Evolutionary conservation across 805 yeast species (phyloP).

Genomic region (Schwanniomyces polymorphus): DNA sequence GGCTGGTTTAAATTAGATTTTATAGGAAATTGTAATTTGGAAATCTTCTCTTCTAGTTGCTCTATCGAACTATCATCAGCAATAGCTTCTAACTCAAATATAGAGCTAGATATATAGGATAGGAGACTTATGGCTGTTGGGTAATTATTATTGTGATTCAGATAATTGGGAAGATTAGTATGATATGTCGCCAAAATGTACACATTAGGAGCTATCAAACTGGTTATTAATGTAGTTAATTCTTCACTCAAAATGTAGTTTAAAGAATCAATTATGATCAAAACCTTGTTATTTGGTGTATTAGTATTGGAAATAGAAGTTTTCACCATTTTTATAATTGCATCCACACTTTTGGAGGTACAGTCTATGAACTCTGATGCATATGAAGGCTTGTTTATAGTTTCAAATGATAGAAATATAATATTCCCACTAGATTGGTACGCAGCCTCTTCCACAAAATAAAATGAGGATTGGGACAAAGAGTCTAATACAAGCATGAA

Average conservation of each 20-base stretch:
- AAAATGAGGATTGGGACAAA: constrained; percentile 62
- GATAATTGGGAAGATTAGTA: constrained; percentile 38
- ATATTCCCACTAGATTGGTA: constrained; percentile 40
- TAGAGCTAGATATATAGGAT: constrained; percentile 71
- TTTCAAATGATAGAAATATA: constrained; percentile 68
- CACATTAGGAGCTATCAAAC: constrained; percentile 36
- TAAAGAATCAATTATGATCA: constrained; percentile 66
- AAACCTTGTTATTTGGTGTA: constrained; percentile 22
- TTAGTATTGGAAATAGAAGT: neutral
- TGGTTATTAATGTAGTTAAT: constrained; percentile 51
- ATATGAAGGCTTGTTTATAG: constrained; percentile 51
- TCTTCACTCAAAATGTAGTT: constrained; percentile 52
- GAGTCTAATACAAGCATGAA: constrained; percentile 70
- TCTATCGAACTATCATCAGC: constrained; percentile 43
- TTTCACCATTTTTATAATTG: constrained; percentile 20
- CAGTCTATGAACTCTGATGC: constrained; percentile 53
- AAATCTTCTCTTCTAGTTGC: constrained; percentile 38
- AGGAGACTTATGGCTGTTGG: constrained; percentile 57
- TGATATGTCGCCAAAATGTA: constrained; percentile 39
- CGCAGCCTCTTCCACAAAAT: constrained; percentile 59
- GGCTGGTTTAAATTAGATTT: constrained; percentile 44
- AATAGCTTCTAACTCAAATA: constrained; percentile 60
- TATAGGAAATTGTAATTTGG: constrained; percentile 48
- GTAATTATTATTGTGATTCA: constrained; percentile 37
- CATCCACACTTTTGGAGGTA: constrained; percentile 11